Evolutionary conservation across 1,284 basidiomycete genomes (phyloP), one percentile per base, ranked within the genome.

Genomic region (Ganoderma lingzhi): DNA sequence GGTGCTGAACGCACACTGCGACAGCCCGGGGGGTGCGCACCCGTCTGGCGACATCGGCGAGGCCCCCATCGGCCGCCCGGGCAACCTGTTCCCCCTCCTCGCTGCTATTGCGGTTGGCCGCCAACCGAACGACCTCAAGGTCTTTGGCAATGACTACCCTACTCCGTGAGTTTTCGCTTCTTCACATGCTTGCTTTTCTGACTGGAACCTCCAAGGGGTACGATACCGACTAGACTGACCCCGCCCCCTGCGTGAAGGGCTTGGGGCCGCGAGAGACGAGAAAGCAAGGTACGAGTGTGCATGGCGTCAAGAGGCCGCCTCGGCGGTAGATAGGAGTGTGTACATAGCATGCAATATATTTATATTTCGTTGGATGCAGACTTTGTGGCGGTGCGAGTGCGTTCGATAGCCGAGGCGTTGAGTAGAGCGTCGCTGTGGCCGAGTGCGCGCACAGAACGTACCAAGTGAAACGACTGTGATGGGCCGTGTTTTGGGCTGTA

Each of bases 81-180:
- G 95, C 70, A 99, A 99, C 82, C 88, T 99, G 39, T 85, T 99
- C 44, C 98, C 98, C 15, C 85, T 99, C 9, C 90, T 99, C 55
- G 94, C 96, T 5, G 96, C 98, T 69, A 99, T 99, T 89, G 97
- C 98, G 2, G 85, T 96, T 65, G 98, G 98, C 55, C 92, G 96
- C 72, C 90, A 97, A 76, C 90, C 93, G 73, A 90, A 94, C 70
- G 83, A 88, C 8, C 85, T 99, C 68, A 94, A 96, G 80, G 95
- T 99, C 15, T 99, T 99, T 79, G 98, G 98, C 62, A 96, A 98
- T 80, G 96, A 99, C 82, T 99, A 98, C 82, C 96, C 97, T 37
- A 99, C 97, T 2, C 90, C 89, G 93, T 95, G 75, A 77, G 92
- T 58, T 14, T 28, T n/a, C 60, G 48, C 35, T 81, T 23, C 30